Base-by-base conservation (phyloP, 768 basidiomycete genomes). In the Suillus placidus region DNA sequence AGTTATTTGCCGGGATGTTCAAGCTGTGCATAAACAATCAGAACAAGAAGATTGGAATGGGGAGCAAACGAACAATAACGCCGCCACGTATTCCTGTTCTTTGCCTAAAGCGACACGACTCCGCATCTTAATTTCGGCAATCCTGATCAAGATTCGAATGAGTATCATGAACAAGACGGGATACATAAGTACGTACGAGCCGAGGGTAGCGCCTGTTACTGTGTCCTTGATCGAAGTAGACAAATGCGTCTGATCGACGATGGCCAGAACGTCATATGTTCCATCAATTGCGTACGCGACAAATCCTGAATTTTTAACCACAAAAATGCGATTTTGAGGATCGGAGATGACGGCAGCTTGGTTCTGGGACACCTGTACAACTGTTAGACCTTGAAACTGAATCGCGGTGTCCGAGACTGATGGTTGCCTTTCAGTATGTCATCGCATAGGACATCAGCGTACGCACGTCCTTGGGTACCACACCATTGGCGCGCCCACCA, bases 361-460 rank as follows among this genome's bases (percentile, higher is more conserved):
- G 71, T 94, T 94, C 80, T 94, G 93, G 0, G 91, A 91, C 26
- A 94, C 93, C 72, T 94, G 93, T 0, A 94, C 92, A n/a, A 91
- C 83, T 0, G 90, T 92, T 66, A 94, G 78, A 60, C 93, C 93
- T 58, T 87, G 83, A 74, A 93, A 93, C 68, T 89, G 87, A 56
- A 94, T 88, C 30, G 92, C 90, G 1, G 92, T 89, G 70, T 94
- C 92, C 13, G 92, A 92, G 54, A 93, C 91, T 92, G 54, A 62
- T 34, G 38, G 61, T 64, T 9, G 6, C 9, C 16, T 40, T 58
- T 58, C 38, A 60, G 38, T 18, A 52, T 34, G 34, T 6, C n/a
- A 23, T 67, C 1, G 40, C 20, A 38, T 43, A 23, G 38, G 45
- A 45, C n/a, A n/a, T 54, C 23, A 20, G 8, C 32, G 51, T 8